Conservation (phyloP, 176 grass and related monocot species). For the Triticum aestivum region IWGSC_CS_RefSeq_v2.1 NC_057800.1:182069133-182069632, state of each 20-base stretch:
- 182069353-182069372: constrained; percentile 60
- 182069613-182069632: background rate
- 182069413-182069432: constrained; percentile 73
- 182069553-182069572: background rate
- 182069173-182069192: background rate
- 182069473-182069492: background rate
- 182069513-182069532: no score
- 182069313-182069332: constrained; percentile 85
- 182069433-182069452: constrained; percentile 47
- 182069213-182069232: background rate
- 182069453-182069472: background rate
- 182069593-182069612: background rate
- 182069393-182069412: constrained; percentile 80
- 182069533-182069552: background rate
- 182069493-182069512: background rate
- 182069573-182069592: background rate
- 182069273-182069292: background rate
- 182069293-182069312: constrained; percentile 49
- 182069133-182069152: background rate
- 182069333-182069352: constrained; percentile 83
- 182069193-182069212: background rate
- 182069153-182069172: background rate
- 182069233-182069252: background rate
- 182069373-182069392: constrained; percentile 54
- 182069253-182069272: background rate